Percentiles rank a stretch among this genome's conserved stretches.
phyloP scores from a whole-genome alignment of 805 yeast genomes.

The Groenewaldozyma tartarivorans region DNA sequence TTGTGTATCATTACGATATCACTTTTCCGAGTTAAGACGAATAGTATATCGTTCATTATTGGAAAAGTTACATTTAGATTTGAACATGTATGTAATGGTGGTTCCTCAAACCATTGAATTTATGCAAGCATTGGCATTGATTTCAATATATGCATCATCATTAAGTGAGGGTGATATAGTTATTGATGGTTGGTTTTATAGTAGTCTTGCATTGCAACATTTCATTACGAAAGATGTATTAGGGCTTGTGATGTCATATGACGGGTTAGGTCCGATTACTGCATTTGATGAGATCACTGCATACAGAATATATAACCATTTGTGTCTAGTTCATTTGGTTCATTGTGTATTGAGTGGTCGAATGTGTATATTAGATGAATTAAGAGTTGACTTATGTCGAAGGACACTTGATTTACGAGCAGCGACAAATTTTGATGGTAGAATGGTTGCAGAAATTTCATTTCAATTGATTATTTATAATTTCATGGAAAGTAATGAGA shows the following conservation, averaged over 20 bases:
- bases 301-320: conserved; percentile 62
- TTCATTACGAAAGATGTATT: conserved; percentile 42
- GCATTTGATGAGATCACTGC: conserved; percentile 46
- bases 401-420: conserved; percentile 46
- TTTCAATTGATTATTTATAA: conserved; percentile 50
- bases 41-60: conserved; percentile 37
- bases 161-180: conserved; percentile 43
- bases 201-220: conserved; percentile 56
- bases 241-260: conserved; percentile 20
- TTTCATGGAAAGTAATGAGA: conserved; percentile 36
- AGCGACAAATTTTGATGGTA: conserved; percentile 72
- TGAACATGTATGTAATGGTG: conserved; percentile 35
- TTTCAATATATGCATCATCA: conserved; percentile 57
- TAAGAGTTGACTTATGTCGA: conserved; percentile 48
- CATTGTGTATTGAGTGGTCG: conserved; percentile 59
- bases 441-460: conserved; percentile 70
- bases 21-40: conserved; percentile 31
- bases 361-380: conserved; percentile 50
- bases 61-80: conserved; percentile 40
- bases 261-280: conserved; percentile 25
- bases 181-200: conserved; percentile 63
- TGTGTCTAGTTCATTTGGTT: conserved; percentile 58
- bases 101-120: conserved; percentile 46
- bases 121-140: conserved; percentile 55
- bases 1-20: conserved; percentile 49